Conservation (phyloP, 129 eudicot genomes). For the Flaveria linearis region DNA sequence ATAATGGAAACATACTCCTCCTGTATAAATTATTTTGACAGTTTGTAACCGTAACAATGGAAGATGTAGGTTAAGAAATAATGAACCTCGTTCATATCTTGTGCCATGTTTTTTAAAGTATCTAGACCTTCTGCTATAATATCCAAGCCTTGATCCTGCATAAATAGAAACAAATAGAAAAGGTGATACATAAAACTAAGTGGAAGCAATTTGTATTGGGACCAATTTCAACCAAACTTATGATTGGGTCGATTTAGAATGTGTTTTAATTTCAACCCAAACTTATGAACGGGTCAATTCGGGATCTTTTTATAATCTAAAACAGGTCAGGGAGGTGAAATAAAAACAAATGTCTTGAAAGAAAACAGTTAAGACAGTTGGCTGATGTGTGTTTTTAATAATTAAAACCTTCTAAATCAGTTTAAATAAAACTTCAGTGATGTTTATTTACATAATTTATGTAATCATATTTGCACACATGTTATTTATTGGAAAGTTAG, state of each 20-base stretch:
- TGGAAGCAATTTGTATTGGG: too few relatives aligned
- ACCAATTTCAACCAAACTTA: too few relatives aligned
- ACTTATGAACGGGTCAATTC: too few relatives aligned
- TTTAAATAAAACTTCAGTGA: not conserved
- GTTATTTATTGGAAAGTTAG: not conserved
- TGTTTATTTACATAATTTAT: not conserved
- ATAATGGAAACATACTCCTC: too few relatives aligned
- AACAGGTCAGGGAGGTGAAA: too few relatives aligned
- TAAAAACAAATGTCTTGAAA: too few relatives aligned
- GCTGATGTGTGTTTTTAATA: not conserved
- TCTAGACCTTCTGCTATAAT: slow-evolving; percentile 60
- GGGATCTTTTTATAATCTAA: too few relatives aligned
- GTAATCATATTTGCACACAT: not conserved
- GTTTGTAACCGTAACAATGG: not conserved
- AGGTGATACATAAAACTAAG: too few relatives aligned
- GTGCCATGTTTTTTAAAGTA: slow-evolving; percentile 68
- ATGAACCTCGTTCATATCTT: slow-evolving; percentile 88
- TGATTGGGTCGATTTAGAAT: too few relatives aligned
- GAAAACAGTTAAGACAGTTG: not conserved
- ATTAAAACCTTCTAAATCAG: not conserved
- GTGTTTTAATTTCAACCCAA: too few relatives aligned
- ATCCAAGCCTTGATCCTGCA: slow-evolving; percentile 65
- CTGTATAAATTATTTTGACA: not conserved
- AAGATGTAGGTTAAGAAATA: slow-evolving; percentile 19
- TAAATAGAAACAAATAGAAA: slow-evolving; percentile 1